Base-by-base conservation (phyloP, 257 asterid species). In the Anisodus acutangulus region DNA sequence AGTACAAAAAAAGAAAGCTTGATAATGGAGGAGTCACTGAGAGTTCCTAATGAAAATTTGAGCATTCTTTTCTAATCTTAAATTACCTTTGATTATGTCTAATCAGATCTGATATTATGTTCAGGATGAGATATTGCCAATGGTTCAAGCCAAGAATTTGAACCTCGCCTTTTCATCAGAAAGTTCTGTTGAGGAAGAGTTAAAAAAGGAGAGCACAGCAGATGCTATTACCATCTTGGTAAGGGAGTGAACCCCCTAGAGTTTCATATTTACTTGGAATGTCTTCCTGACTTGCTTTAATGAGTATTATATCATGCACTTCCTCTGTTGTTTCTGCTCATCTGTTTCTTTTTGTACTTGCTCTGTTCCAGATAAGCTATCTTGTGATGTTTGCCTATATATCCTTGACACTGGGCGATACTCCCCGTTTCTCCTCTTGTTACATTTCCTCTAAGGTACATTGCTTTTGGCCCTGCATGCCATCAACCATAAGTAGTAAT, bases 331-430 rank as follows among this genome's bases (percentile, higher is more conserved):
- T 22, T 51, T 71, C 58, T 43, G 78, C 74, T 62, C 71, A 19
- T 53, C 85, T 63, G 8, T 49, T 74, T 74, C 62, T 53, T 74
- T 68, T 53, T 68, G 81, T 68, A 68, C 80, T 11, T 68, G 39
- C 78, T 85, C 55, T 85, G 69, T 89, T 87, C 78, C 98, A 97
- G 99, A 93, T 97, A 90, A 97, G 99, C 93, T 97, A 97, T 92
- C 98, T 97, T 68, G 99, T 97, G 80, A 97, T 97, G 99, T 97
- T 97, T 89, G 99, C 99, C 69, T 97, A 97, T 88, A 97, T 97
- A 92, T 97, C 99, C 12, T 88, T 97, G 95, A 94, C 99, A 11
- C 94, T 97, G 86, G 99, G 99, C 37, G 97, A 93, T 88, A 88
- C 93, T 86, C 93, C 98, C 81, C 92, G 92, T 68, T 94, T 94